Evolutionary conservation across 192 early-diverging fungal genomes (phyloP).

Genomic region (Backusella australiensis): DNA sequence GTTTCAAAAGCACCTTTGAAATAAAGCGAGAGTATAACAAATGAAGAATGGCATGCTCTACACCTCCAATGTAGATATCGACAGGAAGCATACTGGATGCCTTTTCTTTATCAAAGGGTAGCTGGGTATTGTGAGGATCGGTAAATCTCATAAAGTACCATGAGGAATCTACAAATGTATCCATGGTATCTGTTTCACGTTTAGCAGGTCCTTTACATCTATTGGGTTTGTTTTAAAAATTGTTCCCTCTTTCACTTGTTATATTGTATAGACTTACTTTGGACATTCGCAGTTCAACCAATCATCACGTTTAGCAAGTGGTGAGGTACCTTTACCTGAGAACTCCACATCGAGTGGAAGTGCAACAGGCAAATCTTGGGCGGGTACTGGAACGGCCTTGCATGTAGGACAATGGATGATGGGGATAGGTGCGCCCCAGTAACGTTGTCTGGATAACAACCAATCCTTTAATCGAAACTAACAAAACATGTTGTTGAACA

Average conservation of each 20-base stretch:
- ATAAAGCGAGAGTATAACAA: conserved; percentile 92
- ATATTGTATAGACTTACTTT: conserved; percentile 42
- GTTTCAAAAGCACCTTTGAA: conserved; percentile 75
- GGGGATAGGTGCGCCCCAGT: conserved; percentile 97
- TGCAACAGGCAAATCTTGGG: conserved; percentile 71
- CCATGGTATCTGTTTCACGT: conserved; percentile 93
- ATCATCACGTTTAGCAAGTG: conserved; percentile 55
- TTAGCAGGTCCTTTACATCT: conserved; percentile 70
- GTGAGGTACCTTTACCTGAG: conserved; percentile 66
- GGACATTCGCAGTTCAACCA: conserved; percentile 81
- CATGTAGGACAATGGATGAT: conserved; percentile 85
- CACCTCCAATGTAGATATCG: conserved; percentile 92
- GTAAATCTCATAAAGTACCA: conserved; percentile 93
- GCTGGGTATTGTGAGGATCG: conserved; percentile 67
- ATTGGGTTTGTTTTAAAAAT: background rate
- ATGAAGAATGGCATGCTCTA: conserved; percentile 94
- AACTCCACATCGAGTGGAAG: conserved; percentile 63
- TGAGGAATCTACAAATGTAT: conserved; percentile 97
- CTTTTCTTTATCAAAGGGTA: conserved; percentile 49
- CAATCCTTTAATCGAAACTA: conserved; percentile 90
- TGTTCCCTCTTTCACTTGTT: conserved; percentile 25
- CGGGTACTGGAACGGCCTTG: conserved; percentile 83
- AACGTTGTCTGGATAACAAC: conserved; percentile 92
- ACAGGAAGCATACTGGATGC: conserved; percentile 71
- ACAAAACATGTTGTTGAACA: background rate